Evolutionary conservation across 805 yeast species (phyloP).

Genomic region (Priceomyces fermenticarens): DNA sequence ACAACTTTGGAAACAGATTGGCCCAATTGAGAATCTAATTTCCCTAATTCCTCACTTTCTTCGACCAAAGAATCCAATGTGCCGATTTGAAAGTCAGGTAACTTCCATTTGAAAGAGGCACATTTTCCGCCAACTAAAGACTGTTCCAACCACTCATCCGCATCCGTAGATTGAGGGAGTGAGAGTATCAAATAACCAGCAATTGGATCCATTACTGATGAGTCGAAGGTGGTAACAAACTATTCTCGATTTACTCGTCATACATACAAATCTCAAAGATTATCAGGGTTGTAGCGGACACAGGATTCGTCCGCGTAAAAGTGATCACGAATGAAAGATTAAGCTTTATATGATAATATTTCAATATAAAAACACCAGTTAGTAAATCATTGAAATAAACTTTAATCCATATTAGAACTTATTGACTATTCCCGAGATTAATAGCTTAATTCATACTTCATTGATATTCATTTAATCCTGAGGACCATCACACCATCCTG

Average conservation of each 20-base stretch:
- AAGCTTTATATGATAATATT: no score
- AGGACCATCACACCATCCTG: background rate
- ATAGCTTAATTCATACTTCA: no score
- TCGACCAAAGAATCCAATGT: constrained; percentile 89
- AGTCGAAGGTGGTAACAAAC: background rate
- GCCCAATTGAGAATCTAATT: constrained; percentile 76
- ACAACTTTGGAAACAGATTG: constrained; percentile 68
- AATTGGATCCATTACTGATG: constrained; percentile 25
- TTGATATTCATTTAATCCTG: no score
- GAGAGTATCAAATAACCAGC: constrained; percentile 55
- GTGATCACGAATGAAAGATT: no score
- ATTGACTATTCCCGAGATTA: no score
- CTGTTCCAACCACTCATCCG: constrained; percentile 54
- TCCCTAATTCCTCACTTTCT: constrained; percentile 84
- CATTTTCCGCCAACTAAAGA: constrained; percentile 56
- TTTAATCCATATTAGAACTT: no score
- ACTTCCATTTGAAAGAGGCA: constrained; percentile 52
- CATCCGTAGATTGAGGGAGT: constrained; percentile 51
- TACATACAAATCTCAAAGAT: background rate
- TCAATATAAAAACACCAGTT: no score
- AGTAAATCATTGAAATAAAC: no score
- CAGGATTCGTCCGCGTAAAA: no score
- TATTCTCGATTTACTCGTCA: background rate
- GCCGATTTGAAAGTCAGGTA: constrained; percentile 91
- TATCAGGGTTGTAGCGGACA: no score